Evolutionary conservation across 306 rosid genomes (phyloP).

Genomic region (Oemleria cerasiformis): DNA sequence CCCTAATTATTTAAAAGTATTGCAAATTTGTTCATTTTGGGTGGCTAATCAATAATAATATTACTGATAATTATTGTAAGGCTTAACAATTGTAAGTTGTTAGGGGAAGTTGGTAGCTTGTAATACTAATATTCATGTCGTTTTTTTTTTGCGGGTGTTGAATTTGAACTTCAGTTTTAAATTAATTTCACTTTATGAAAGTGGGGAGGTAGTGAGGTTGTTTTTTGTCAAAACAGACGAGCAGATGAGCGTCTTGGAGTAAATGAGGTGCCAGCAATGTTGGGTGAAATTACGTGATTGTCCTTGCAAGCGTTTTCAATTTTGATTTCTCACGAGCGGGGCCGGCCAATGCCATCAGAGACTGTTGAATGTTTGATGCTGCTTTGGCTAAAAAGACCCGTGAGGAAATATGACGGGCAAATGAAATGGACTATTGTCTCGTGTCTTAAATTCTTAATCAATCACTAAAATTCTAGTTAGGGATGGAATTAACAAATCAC

Average conservation of each 20-base stretch:
- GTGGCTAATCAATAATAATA: neutral
- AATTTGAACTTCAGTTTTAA: neutral
- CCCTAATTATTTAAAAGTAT: neutral
- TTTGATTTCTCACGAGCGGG: neutral
- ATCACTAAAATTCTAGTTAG: too few species aligned
- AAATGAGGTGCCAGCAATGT: slow-evolving; percentile 26
- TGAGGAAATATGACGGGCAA: too few species aligned
- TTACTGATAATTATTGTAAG: neutral
- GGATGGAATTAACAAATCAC: too few species aligned
- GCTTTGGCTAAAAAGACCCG: too few species aligned
- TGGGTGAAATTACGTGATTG: slow-evolving; percentile 12
- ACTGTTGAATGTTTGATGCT: too few species aligned
- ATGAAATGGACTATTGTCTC: too few species aligned
- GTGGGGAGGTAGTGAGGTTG: slow-evolving; percentile 1
- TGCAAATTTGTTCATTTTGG: neutral
- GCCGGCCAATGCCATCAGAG: too few species aligned
- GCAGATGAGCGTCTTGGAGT: neutral
- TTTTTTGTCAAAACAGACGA: slow-evolving; percentile 18
- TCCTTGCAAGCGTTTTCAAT: slow-evolving; percentile 18
- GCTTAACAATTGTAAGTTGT: slow-evolving; percentile 7
- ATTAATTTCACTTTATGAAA: slow-evolving; percentile 9
- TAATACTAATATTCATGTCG: neutral
- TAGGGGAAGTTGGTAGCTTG: slow-evolving; percentile 23
- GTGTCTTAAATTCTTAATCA: too few species aligned
- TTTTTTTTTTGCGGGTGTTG: too few species aligned